Percentiles rank a stretch among this genome's conserved stretches.
These are phyloP conservation scores for Collybia sp. DNA, from an alignment of 768 basidiomycete genomes.

Conservation along the genomic window DNA sequence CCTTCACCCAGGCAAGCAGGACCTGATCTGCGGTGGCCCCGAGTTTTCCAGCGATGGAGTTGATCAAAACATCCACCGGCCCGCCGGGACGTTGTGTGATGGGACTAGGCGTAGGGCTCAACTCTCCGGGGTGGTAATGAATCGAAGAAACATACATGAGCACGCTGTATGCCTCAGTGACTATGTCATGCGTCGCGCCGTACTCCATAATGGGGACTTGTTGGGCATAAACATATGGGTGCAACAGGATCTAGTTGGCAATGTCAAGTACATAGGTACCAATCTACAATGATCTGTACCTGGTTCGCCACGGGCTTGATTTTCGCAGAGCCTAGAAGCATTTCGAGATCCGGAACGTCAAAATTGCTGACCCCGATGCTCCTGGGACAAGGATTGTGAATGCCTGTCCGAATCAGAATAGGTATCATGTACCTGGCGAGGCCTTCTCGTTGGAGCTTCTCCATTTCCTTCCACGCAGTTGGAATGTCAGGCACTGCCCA, in stretches of 20 bases:
- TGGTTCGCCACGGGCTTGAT: conserved; percentile 67
- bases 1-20: conserved; percentile 66
- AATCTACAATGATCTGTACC: conserved; percentile 20
- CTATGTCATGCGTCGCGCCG: conserved; percentile 51
- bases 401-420: background rate
- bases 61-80: conserved; percentile 57
- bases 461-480: conserved; percentile 60
- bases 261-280: background rate
- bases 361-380: conserved; percentile 77
- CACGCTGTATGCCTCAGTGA: conserved; percentile 71
- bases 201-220: conserved; percentile 56
- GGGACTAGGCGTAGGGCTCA: conserved; percentile 37
- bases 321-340: conserved; percentile 53
- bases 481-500: conserved; percentile 55
- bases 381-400: conserved; percentile 24
- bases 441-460: conserved; percentile 54
- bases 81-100: conserved; percentile 57
- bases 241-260: conserved; percentile 50
- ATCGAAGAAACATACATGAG: conserved; percentile 42
- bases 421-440: conserved; percentile 43
- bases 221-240: conserved; percentile 61
- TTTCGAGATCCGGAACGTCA: conserved; percentile 44
- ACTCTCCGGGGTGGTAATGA: conserved; percentile 5
- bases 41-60: conserved; percentile 45
- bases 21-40: conserved; percentile 60